A percentile compares a stretch with the other conserved stretches of the same genome.
Evolutionary conservation across 2,329 filamentous ascomycete species (phyloP).

Genomic region (Plenodomus biglobosus): DNA sequence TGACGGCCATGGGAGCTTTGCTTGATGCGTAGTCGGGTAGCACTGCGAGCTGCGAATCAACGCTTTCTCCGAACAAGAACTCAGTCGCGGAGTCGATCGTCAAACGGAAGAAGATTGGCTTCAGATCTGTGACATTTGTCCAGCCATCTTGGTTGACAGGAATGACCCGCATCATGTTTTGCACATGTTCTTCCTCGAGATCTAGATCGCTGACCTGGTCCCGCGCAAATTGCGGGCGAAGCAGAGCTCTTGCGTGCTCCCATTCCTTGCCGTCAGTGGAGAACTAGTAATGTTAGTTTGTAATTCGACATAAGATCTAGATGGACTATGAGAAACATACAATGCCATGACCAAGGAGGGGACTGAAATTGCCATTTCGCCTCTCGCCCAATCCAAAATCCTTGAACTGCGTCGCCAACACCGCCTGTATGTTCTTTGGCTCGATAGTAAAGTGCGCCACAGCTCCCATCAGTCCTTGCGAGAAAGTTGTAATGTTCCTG

Average conservation of each 20-base stretch:
- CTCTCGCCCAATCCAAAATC: slow-evolving; percentile 47
- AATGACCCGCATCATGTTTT: slow-evolving; percentile 38
- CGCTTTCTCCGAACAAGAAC: slow-evolving; percentile 43
- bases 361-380: slow-evolving; percentile 42
- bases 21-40: slow-evolving; percentile 23
- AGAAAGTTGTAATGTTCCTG: slow-evolving; percentile 30
- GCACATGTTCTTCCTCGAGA: slow-evolving; percentile 34
- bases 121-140: slow-evolving; percentile 36
- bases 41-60: slow-evolving; percentile 29
- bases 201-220: slow-evolving; percentile 39
- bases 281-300: slow-evolving; percentile 20
- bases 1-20: slow-evolving; percentile 10
- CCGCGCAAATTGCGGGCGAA: slow-evolving; percentile 42
- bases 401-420: slow-evolving; percentile 50
- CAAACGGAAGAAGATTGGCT: slow-evolving; percentile 45
- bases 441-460: slow-evolving; percentile 41
- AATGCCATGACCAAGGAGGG: slow-evolving; percentile 46
- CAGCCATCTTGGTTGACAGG: slow-evolving; percentile 23
- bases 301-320: neutral
- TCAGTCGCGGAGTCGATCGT: slow-evolving; percentile 44
- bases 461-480: slow-evolving; percentile 20
- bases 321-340: slow-evolving; percentile 16
- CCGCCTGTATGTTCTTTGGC: slow-evolving; percentile 50
- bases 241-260: slow-evolving; percentile 35
- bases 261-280: slow-evolving; percentile 34